Evolutionary conservation across 495 filamentous ascomycete species (phyloP).

Genomic region (Mycothermus thermophilus): DNA sequence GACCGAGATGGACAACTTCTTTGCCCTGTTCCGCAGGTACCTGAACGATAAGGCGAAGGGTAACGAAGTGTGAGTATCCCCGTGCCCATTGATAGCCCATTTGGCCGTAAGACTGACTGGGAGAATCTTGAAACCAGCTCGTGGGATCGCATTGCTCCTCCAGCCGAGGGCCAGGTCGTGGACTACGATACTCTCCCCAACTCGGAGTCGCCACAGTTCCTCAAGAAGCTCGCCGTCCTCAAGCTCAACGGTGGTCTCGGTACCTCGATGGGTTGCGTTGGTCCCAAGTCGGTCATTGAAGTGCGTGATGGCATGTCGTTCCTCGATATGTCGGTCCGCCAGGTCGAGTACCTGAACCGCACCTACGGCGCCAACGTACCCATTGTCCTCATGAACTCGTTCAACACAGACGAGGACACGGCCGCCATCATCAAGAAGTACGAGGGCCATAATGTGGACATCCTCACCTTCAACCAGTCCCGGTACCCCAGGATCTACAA

Average conservation of each 20-base stretch:
- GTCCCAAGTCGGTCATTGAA: constrained; percentile 98
- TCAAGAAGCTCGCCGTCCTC: constrained; percentile 94
- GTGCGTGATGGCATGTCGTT: constrained; percentile 99
- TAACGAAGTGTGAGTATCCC: constrained; percentile 52
- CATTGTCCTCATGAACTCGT: constrained; percentile 99
- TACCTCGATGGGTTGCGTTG: constrained; percentile 99
- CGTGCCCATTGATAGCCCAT: not conserved
- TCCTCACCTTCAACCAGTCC: constrained; percentile 99
- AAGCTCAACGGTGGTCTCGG: constrained; percentile 99
- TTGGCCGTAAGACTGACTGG: constrained; percentile 14
- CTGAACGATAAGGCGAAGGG: constrained; percentile 98
- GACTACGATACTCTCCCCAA: constrained; percentile 79
- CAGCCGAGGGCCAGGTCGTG: constrained; percentile 80
- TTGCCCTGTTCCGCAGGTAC: constrained; percentile 89
- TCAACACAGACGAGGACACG: constrained; percentile 98
- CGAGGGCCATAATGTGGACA: constrained; percentile 98
- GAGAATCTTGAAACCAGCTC: constrained; percentile 38
- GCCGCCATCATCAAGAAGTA: constrained; percentile 99
- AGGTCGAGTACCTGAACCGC: constrained; percentile 98
- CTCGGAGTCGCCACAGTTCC: constrained; percentile 76
- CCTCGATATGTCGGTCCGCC: constrained; percentile 94
- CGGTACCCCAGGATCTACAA: constrained; percentile 93
- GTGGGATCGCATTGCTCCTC: constrained; percentile 92
- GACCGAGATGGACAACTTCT: constrained; percentile 99
- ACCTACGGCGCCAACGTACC: constrained; percentile 95